Evolutionary conservation across 2,329 filamentous ascomycete genomes (phyloP), one percentile per base, ranked within the genome.

Genomic region (Periconia digitata): DNA sequence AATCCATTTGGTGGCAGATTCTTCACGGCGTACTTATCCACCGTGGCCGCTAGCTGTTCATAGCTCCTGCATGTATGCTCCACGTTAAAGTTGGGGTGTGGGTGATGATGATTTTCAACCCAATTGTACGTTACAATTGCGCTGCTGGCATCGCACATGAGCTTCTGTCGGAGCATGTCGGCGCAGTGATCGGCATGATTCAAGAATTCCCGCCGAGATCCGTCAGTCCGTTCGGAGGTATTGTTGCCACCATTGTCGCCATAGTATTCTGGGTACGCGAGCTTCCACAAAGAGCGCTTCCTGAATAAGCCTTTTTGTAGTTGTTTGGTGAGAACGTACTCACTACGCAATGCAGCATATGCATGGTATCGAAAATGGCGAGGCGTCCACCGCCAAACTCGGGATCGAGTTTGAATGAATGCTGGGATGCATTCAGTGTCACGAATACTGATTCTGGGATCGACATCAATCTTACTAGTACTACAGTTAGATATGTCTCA

Each of bases 71-170:
- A 56, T 20, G 44, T 8, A 34, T 56, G 53, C 29, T 50, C 35
- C 15, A 49, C 42, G 18, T 54, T 56, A 42, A 54, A 56, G 34
- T 56, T 54, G 15, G 51, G 51, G 8, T 54, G 40, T 8, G 51
- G 51, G 2, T n/a, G 3, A 27, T 48, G 38, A 27, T 52, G 46
- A 16, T 43, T 43, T 35, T 50, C 46, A 8, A 55, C 20, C 54
- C 54, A 57, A 32, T 49, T 48, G 45, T 52, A 57, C 15, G 49
- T 52, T 16, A 55, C 42, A 3, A 57, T n/a, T 2, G 22, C 29
- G 8, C 44, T 27, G 29, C 55, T 51, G 17, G 51, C 51, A 22
- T 53, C 44, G 29, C 54, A 57, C 54, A 57, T 57, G 18, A 57
- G 27, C 18, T 47, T 53, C 47, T 55, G 51, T 6, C 51, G 49